Percentiles rank a stretch among this genome's conserved stretches.
phyloP scores from a whole-genome alignment of 805 yeast genomes.

The Zygosaccharomyces bailii region DNA sequence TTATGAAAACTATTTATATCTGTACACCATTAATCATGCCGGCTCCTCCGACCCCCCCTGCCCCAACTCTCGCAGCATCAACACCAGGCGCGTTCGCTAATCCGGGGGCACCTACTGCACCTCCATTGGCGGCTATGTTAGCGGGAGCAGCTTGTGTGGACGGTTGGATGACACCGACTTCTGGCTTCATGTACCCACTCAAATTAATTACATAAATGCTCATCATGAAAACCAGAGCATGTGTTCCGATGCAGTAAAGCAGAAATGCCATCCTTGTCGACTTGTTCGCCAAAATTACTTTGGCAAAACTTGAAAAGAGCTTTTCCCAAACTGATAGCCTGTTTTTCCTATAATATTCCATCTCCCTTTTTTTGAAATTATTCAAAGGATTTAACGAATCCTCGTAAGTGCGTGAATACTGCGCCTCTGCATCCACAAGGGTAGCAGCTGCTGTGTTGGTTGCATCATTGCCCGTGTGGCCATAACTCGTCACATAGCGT shows the following conservation, averaged over 20 bases:
- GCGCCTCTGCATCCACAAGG: constrained; percentile 50
- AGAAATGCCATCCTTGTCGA: constrained; percentile 69
- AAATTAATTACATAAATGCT: constrained; percentile 52
- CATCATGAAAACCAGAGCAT: constrained; percentile 64
- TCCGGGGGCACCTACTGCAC: constrained; percentile 4
- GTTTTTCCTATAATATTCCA: constrained; percentile 63
- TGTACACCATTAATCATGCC: constrained; percentile 5
- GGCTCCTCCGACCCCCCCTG: not conserved
- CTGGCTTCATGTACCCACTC: constrained; percentile 45
- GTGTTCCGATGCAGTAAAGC: constrained; percentile 70
- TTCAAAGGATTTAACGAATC: constrained; percentile 79
- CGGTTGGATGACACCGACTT: constrained; percentile 32
- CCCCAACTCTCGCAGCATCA: constrained; percentile 2
- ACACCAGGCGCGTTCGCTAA: not conserved
- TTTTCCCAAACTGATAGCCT: constrained; percentile 75
- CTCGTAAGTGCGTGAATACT: constrained; percentile 65
- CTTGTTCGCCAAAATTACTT: constrained; percentile 71
- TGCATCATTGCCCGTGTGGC: constrained; percentile 29
- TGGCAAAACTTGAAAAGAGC: constrained; percentile 65
- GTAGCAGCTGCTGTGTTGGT: constrained; percentile 18
- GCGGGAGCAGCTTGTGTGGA: constrained; percentile 9
- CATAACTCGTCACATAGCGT: constrained; percentile 58
- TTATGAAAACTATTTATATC: too few species aligned
- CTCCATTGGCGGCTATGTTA: constrained; percentile 7
- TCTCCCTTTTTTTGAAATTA: constrained; percentile 72